Percentiles rank a stretch among this genome's conserved stretches.
These are phyloP conservation scores for Bretschneidera sinensis DNA, from an alignment of 345 rosid genomes.

Conservation along the genomic window DNA sequence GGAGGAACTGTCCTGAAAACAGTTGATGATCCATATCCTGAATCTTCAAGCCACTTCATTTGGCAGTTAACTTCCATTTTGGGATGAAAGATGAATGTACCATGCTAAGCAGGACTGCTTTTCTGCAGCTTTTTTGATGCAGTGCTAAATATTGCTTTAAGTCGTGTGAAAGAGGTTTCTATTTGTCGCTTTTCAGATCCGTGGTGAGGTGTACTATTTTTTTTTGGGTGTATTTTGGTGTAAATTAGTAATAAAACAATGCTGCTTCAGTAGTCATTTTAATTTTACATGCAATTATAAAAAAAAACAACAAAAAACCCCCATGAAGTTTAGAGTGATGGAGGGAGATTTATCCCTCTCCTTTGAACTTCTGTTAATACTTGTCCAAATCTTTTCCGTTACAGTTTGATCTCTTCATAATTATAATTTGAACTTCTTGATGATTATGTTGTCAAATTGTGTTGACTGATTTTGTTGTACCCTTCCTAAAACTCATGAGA, in stretches of 20 bases:
- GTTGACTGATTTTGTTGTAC: no score
- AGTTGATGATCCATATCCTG: conserved; percentile 5
- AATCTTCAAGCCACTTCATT: not conserved
- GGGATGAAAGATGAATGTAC: not conserved
- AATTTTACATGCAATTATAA: no score
- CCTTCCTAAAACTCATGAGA: no score
- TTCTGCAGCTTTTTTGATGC: not conserved
- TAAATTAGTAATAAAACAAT: not conserved
- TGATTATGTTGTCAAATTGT: no score
- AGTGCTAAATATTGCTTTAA: not conserved
- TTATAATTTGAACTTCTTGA: no score
- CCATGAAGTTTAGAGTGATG: no score
- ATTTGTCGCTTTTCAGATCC: not conserved
- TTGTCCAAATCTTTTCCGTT: no score
- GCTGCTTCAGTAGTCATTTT: no score
- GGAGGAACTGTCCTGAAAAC: conserved; percentile 30
- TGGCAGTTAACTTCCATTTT: not conserved
- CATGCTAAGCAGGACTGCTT: not conserved
- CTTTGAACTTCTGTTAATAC: no score
- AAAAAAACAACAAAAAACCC: no score
- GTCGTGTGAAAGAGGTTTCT: not conserved
- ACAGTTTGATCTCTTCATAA: no score
- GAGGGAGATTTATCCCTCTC: no score
- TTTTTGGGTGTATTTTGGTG: not conserved
- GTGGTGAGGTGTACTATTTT: not conserved